Evolutionary conservation across 257 asterid species (phyloP), one percentile per base, ranked within the genome.

Genomic region (Petunia secreta): DNA sequence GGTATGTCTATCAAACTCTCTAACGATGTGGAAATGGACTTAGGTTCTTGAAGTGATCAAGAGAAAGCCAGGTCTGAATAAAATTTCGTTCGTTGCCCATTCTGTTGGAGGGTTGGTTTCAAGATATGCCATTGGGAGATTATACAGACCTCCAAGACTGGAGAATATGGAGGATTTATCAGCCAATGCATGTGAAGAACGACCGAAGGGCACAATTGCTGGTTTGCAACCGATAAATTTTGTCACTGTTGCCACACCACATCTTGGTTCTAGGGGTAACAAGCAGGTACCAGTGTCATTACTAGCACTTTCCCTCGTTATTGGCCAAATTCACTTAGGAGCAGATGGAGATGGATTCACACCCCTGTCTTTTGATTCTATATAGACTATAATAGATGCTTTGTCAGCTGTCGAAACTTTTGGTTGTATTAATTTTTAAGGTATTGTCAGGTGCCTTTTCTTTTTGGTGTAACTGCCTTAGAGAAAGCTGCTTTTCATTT

Each of bases 91-190:
- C 78, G 82, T 96, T 82, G 92, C 98, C 52, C 99, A 96, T 93
- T 96, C 99, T 38, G 99, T 96, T 5, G 99, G 99, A 55, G 99
- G 99, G 16, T 88, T 96, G 78, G 99, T 96, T 84, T 97, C 99
- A 81, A 94, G 98, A 88, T 96, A 88, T 88, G 86, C 95, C 75
- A 92, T 96, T 80, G 99, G 99, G 80, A 91, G 86, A 85, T 85
- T 96, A 77, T 94, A 87, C 77, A 84, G 81, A 88, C 93, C 91
- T 81, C 85, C 89, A 75, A 75, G 64, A 60, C 75, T 69, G 78
- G 93, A 66, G 78, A 87, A 78, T 85, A 79, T 39, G 15, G 95
- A 86, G 55, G 86, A 86, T 48, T 81, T 83, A 71, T 85, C 91
- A 60, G 80, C 85, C 64, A 81, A 80, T 87, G 82, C 75, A 53